phyloP scores from a whole-genome alignment of 345 rosid genomes.

The Eutrema heterophyllum region DNA sequence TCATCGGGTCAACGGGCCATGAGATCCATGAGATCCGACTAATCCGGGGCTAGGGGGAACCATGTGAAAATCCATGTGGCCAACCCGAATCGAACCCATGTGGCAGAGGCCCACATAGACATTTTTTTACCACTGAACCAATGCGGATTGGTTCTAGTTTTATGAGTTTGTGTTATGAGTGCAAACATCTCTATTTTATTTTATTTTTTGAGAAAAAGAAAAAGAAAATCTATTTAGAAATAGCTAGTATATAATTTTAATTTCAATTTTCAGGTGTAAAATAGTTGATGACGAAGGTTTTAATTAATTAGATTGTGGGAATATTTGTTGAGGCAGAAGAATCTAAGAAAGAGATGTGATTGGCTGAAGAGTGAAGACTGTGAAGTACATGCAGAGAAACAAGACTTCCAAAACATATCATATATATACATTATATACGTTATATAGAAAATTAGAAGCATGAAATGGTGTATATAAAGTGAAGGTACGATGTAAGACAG shows the following conservation, averaged over 20 bases:
- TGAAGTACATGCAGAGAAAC: neutral
- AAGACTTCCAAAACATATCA: neutral
- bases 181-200: constrained; percentile 2
- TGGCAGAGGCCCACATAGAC: no score
- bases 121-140: no score
- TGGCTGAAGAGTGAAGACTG: constrained; percentile 8
- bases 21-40: no score
- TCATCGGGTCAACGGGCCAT: no score
- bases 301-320: constrained; percentile 8
- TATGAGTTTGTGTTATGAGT: neutral
- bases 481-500: constrained; percentile 28
- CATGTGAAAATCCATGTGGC: no score
- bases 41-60: no score
- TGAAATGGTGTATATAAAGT: constrained; percentile 18
- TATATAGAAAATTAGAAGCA: neutral
- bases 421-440: neutral
- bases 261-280: neutral
- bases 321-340: constrained; percentile 14
- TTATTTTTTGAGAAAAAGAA: neutral
- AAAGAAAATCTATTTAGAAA: neutral
- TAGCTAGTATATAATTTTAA: neutral
- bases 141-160: no score
- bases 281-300: neutral
- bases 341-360: constrained; percentile 25
- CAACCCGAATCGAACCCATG: no score